Evolutionary conservation across 768 basidiomycete genomes (phyloP).

Genomic region (Sporobolomyces roseus): DNA sequence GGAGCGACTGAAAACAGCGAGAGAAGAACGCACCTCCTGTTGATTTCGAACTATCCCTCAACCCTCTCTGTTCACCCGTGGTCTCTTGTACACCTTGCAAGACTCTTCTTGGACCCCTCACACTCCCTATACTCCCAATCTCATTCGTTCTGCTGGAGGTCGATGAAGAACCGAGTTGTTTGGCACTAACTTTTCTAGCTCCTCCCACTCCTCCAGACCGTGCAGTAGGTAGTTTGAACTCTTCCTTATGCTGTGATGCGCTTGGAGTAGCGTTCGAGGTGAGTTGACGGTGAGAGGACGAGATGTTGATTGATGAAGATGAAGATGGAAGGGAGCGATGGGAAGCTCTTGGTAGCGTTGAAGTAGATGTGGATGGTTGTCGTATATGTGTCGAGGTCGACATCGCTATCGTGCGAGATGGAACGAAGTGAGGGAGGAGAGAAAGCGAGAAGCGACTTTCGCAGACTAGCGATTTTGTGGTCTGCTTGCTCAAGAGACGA

Average conservation of each 20-base stretch:
- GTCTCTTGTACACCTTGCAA: conserved; percentile 2
- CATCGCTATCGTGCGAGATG: no score
- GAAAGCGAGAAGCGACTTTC: no score
- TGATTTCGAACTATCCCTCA: background rate
- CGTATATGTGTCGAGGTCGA: no score
- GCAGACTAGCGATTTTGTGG: no score
- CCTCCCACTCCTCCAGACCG: background rate
- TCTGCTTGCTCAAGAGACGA: no score
- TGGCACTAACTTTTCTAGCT: background rate
- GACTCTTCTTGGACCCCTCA: conserved; percentile 1
- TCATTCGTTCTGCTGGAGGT: no score
- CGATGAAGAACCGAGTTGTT: background rate
- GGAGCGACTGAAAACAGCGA: background rate
- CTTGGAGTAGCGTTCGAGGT: no score
- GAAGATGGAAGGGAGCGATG: no score
- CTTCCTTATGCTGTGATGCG: no score
- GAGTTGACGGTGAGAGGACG: background rate
- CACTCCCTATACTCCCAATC: background rate
- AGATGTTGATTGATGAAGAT: background rate
- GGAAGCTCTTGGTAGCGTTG: background rate
- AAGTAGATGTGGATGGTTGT: background rate
- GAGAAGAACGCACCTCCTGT: background rate
- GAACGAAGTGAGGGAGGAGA: no score
- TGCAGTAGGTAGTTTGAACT: no score
- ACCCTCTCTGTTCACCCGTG: background rate